Evolutionary conservation across 805 yeast genomes (phyloP).

Genomic region (Metahyphopichia silvanorum): DNA sequence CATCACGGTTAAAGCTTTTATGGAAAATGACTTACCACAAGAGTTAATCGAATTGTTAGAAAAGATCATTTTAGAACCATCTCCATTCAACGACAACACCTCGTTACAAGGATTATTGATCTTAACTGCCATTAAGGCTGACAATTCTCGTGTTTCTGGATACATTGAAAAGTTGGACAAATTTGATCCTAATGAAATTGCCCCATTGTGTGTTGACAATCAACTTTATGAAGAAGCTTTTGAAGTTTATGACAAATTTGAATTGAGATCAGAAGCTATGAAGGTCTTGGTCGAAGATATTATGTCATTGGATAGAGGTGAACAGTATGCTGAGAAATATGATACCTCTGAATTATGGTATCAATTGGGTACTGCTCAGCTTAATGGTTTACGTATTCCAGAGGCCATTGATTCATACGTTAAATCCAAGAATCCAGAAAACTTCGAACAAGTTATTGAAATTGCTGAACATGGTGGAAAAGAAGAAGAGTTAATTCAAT

Average conservation of each 20-base stretch:
- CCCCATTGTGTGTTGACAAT: conserved; percentile 85
- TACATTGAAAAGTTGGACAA: conserved; percentile 88
- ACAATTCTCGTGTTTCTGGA: conserved; percentile 74
- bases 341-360: conserved; percentile 89
- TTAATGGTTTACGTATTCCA: conserved; percentile 86
- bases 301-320: conserved; percentile 93
- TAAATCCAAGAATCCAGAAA: conserved; percentile 86
- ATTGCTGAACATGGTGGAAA: conserved; percentile 93
- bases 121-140: conserved; percentile 94
- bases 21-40: conserved; percentile 89
- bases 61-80: conserved; percentile 94
- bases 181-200: conserved; percentile 91
- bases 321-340: conserved; percentile 84
- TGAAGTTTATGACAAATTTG: conserved; percentile 84
- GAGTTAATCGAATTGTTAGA: conserved; percentile 94
- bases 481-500: conserved; percentile 87
- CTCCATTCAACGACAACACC: conserved; percentile 93
- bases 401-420: conserved; percentile 92
- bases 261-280: conserved; percentile 74
- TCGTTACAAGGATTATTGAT: conserved; percentile 90
- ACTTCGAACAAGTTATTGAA: conserved; percentile 89
- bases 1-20: conserved; percentile 89
- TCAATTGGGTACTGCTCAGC: conserved; percentile 92
- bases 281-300: conserved; percentile 88
- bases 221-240: conserved; percentile 91